Percentiles rank a stretch among this genome's conserved stretches.
These are phyloP conservation scores for Debaryomycetaceae sp. DNA, from an alignment of 1,139 yeast genomes.

Conservation along the genomic window DNA sequence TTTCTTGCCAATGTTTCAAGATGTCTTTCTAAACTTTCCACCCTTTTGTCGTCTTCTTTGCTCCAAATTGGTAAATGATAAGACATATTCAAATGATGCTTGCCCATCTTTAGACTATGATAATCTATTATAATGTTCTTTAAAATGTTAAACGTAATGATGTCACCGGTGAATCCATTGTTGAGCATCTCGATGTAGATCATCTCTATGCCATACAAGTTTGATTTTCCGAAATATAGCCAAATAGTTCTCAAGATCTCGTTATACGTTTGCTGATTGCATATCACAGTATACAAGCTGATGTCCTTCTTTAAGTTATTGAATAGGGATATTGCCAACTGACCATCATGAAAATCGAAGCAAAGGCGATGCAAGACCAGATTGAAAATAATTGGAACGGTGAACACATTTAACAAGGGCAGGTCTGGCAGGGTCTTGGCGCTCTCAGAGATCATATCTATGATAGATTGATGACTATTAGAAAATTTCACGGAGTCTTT, in stretches of 20 bases:
- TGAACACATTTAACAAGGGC: slow-evolving; percentile 31
- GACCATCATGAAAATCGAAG: slow-evolving; percentile 32
- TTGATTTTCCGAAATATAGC: slow-evolving; percentile 38
- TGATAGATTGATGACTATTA: slow-evolving; percentile 15
- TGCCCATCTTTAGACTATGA: slow-evolving; percentile 31
- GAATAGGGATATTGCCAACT: slow-evolving; percentile 33
- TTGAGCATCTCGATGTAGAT: slow-evolving; percentile 37
- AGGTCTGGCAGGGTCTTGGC: slow-evolving; percentile 15
- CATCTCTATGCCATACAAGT: slow-evolving; percentile 34
- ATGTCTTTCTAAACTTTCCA: slow-evolving; percentile 22
- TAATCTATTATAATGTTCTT: slow-evolving; percentile 37
- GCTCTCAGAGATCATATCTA: slow-evolving; percentile 11
- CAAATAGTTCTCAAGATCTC: slow-evolving; percentile 36
- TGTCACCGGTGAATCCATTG: slow-evolving; percentile 40
- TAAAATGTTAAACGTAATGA: slow-evolving; percentile 32
- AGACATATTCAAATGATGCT: slow-evolving; percentile 11
- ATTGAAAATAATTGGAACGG: slow-evolving; percentile 38
- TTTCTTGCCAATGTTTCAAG: slow-evolving; percentile 8
- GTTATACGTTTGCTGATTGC: slow-evolving; percentile 44
- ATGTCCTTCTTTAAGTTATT: slow-evolving; percentile 33
- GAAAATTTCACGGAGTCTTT: slow-evolving; percentile 10
- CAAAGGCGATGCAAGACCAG: slow-evolving; percentile 23
- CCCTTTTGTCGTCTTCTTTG: slow-evolving; percentile 34
- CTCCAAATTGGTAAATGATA: slow-evolving; percentile 32
- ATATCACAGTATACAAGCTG: slow-evolving; percentile 29